Percentiles rank a stretch among this genome's conserved stretches.
phyloP scores from a whole-genome alignment of 2,329 filamentous ascomycete genomes.

The Dendrostoma leiphaemia region DNA sequence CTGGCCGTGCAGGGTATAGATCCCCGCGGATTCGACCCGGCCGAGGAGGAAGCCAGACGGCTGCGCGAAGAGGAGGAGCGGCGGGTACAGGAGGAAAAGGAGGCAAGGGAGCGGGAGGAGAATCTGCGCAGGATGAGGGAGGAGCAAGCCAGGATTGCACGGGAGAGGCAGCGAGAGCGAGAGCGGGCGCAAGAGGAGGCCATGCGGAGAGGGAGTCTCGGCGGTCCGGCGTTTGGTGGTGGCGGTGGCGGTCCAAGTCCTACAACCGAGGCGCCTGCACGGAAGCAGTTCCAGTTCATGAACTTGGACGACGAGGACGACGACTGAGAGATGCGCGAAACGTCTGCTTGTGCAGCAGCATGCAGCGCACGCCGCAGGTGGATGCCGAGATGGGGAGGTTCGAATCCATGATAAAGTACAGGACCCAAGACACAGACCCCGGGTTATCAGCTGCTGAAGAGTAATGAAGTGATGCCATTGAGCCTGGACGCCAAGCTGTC shows the following conservation, averaged over 20 bases:
- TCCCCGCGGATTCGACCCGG: slow-evolving; percentile 58
- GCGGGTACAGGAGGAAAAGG: slow-evolving; percentile 47
- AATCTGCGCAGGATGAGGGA: slow-evolving; percentile 39
- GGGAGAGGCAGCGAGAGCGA: slow-evolving; percentile 45
- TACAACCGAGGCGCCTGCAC: slow-evolving; percentile 31
- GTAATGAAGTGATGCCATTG: background rate
- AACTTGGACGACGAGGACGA: slow-evolving; percentile 52
- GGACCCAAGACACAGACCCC: background rate
- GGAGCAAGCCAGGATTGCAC: slow-evolving; percentile 44
- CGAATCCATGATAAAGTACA: background rate
- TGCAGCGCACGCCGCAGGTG: background rate
- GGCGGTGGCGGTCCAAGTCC: slow-evolving; percentile 20
- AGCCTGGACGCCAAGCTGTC: slow-evolving; percentile 9
- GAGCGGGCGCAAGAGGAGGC: slow-evolving; percentile 42
- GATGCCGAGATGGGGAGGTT: background rate
- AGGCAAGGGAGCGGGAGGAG: slow-evolving; percentile 32
- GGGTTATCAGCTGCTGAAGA: background rate
- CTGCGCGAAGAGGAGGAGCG: slow-evolving; percentile 51
- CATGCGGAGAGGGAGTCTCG: slow-evolving; percentile 24
- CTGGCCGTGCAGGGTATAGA: slow-evolving; percentile 62
- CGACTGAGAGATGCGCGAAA: background rate
- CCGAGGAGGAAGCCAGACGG: slow-evolving; percentile 49
- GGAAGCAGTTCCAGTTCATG: slow-evolving; percentile 57
- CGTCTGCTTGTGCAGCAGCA: too few species aligned
- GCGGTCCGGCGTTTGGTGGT: slow-evolving; percentile 11